These are phyloP conservation scores for Globisporangium takayamanum DNA, from an alignment of 352 stramenopile genomes.

Conservation along the genomic window DNA sequence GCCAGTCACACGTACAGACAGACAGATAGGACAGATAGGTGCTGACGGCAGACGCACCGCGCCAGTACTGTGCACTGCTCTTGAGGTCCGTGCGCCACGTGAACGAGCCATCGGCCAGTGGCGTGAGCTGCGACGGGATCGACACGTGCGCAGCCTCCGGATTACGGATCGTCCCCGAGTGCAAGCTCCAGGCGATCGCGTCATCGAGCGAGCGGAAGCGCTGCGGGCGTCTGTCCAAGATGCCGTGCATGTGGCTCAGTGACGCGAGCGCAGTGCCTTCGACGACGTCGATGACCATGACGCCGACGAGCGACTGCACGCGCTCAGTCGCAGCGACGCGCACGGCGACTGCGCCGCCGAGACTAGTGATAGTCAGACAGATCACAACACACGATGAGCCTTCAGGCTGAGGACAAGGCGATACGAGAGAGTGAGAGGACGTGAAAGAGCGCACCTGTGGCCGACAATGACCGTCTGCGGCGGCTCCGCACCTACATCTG, in stretches of 20 bases:
- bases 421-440: neutral
- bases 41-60: conserved; percentile 23
- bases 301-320: conserved; percentile 57
- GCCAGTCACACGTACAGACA: neutral
- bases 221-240: conserved; percentile 64
- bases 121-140: conserved; percentile 71
- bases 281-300: conserved; percentile 88
- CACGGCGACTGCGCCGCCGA: conserved; percentile 79
- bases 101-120: conserved; percentile 39
- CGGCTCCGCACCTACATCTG: conserved; percentile 19
- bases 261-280: conserved; percentile 85
- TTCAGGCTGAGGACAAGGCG: neutral
- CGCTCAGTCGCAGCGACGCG: conserved; percentile 53
- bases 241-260: conserved; percentile 76
- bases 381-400: neutral
- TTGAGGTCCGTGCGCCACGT: conserved; percentile 76
- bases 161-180: conserved; percentile 74
- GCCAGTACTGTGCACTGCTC: conserved; percentile 71
- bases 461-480: conserved; percentile 68
- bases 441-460: conserved; percentile 44
- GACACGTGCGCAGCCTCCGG: conserved; percentile 63
- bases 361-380: conserved; percentile 20
- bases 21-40: neutral
- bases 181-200: conserved; percentile 74
- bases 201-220: conserved; percentile 62